Evolutionary conservation across 768 basidiomycete species (phyloP), one percentile per base, ranked within the genome.

Genomic region (Pleurotus eryngii): DNA sequence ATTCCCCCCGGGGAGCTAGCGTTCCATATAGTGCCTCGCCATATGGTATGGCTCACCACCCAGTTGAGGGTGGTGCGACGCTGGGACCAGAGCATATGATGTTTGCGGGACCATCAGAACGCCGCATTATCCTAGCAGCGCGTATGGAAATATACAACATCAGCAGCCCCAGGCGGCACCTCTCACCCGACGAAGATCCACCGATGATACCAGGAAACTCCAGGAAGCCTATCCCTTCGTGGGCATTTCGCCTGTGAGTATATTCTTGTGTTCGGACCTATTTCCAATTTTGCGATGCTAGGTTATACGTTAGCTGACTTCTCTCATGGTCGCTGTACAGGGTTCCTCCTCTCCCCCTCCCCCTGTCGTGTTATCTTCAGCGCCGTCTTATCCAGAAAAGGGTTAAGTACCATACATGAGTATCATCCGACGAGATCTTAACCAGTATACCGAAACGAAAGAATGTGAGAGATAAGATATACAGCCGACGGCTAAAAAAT

Each of bases 51-150:
- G 14, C n/a, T 24, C 46, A 14, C 24, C 17, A 48, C 24, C n/a
- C 30, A n/a, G 9, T 37, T 18, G 26, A 51, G 4, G 22, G 30
- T 53, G 38, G 51, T 22, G 37, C 12, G 6, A 37, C 39, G 37
- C 12, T 39, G 24, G 46, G 22, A 26, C 17, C 15, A 42, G 37
- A 53, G 18, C 51, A 39, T 17, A 53, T 53, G 51, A 40, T 53
- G 51, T 53, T 53, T 22, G 51, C 51, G 24, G 51, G 51, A 40
- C 51, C 51, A 17, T 37, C 51, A 18, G 51, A 4, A 53, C 51
- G n/a, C 51, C 51, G 51, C 51, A 53, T 22, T 53, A 53, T 40
- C 51, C 51, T 22, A 39, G 42, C 51, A 53, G 51, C 8, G 51
- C 39, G 42, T 38, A 30, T 35, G 49, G 49, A 30, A 35, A 50